A percentile compares a stretch with the other conserved stretches of the same genome.
These are phyloP conservation scores for Suhomyces vadensis DNA, from an alignment of 805 yeast genomes.

Conservation along the genomic window DNA sequence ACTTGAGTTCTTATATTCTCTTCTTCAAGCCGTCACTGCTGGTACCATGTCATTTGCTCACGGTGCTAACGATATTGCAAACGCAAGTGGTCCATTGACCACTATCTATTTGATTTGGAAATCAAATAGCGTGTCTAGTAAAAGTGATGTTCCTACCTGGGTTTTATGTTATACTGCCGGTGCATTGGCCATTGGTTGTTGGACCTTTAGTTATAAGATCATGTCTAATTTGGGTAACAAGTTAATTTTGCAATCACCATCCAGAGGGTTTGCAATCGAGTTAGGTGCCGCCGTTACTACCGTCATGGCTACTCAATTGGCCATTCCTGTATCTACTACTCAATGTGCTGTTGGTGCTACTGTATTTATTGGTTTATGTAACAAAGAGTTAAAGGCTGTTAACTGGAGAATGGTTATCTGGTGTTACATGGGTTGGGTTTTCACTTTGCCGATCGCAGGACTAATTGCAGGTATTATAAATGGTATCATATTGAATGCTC, in stretches of 20 bases:
- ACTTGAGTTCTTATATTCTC: constrained; percentile 65
- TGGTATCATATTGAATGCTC: constrained; percentile 67
- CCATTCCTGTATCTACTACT: constrained; percentile 75
- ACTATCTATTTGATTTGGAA: constrained; percentile 65
- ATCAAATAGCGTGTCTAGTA: constrained; percentile 44
- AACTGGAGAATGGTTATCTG: constrained; percentile 78
- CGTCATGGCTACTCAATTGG: constrained; percentile 71
- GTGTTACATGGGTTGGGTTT: constrained; percentile 71
- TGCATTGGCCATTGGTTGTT: constrained; percentile 64
- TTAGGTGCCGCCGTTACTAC: constrained; percentile 76
- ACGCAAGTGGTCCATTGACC: constrained; percentile 75
- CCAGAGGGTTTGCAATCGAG: constrained; percentile 76
- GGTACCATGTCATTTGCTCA: constrained; percentile 81
- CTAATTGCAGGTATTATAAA: constrained; percentile 65
- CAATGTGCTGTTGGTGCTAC: constrained; percentile 80
- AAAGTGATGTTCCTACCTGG: constrained; percentile 70
- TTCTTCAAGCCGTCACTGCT: constrained; percentile 72
- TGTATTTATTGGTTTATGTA: constrained; percentile 73
- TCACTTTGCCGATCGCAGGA: constrained; percentile 75
- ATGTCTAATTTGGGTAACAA: constrained; percentile 74
- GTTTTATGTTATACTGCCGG: constrained; percentile 66
- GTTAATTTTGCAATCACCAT: constrained; percentile 72
- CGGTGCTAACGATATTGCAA: constrained; percentile 78
- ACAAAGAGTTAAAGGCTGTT: constrained; percentile 59
- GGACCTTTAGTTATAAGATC: constrained; percentile 72